Percentiles rank a stretch among this genome's conserved stretches.
These are phyloP conservation scores for Backusella circina DNA, from an alignment of 192 early-diverging fungal genomes.

Conservation along the genomic window DNA sequence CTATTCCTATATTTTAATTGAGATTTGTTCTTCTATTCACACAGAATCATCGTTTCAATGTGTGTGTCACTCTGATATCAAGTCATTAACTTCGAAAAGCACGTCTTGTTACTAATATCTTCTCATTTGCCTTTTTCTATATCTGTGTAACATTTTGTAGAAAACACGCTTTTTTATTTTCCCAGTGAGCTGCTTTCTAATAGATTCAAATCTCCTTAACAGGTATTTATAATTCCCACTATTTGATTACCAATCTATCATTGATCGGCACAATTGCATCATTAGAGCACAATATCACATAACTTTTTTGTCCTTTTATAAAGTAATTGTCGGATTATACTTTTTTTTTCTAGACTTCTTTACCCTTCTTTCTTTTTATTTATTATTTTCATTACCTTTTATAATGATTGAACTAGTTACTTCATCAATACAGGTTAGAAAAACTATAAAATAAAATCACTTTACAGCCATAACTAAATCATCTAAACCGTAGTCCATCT, in stretches of 20 bases:
- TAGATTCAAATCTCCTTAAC: not conserved
- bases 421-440: not conserved
- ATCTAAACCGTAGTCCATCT: conserved; percentile 18
- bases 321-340: not conserved
- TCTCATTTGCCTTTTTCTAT: not conserved
- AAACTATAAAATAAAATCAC: not conserved
- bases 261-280: not conserved
- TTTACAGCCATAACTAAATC: not conserved
- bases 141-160: not conserved
- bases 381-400: not conserved
- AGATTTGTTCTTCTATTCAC: not conserved
- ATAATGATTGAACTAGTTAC: not conserved
- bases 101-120: conserved; percentile 1
- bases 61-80: not conserved
- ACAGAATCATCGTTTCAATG: not conserved
- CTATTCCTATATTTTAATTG: not conserved
- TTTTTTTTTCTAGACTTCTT: not conserved
- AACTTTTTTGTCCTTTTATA: not conserved
- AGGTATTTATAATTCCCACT: not conserved
- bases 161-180: not conserved
- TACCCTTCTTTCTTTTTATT: not conserved
- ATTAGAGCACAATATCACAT: not conserved
- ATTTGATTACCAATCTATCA: not conserved
- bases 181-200: not conserved
- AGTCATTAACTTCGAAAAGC: not conserved